Evolutionary conservation across 108 stramenopile genomes (phyloP).

Genomic region (Fragilaria radians): DNA sequence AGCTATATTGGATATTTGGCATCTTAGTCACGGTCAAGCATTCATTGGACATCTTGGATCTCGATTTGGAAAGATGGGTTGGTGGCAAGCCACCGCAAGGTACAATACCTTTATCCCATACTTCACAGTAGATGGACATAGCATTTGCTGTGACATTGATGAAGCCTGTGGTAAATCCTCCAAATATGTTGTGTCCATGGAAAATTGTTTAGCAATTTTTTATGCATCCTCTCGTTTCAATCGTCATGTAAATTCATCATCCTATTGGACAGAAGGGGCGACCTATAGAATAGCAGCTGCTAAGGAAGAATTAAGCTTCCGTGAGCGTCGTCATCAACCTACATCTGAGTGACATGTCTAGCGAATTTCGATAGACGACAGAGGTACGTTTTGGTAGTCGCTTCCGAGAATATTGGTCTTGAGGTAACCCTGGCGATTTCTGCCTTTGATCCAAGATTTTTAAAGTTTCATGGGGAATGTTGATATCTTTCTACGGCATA

Average conservation of each 20-base stretch:
- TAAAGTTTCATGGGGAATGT: too few species aligned
- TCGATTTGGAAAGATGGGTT: constrained; percentile 25
- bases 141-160: constrained; percentile 7
- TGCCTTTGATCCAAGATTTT: too few species aligned
- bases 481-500: too few species aligned
- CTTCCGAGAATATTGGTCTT: too few species aligned
- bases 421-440: too few species aligned
- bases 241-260: not conserved
- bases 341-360: too few species aligned
- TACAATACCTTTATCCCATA: constrained; percentile 10
- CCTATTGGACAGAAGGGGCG: not conserved
- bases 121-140: constrained; percentile 24
- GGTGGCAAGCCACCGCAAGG: constrained; percentile 17
- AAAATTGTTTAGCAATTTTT: constrained; percentile 10
- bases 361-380: too few species aligned
- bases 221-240: not conserved
- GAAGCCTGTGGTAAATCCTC: constrained; percentile 12
- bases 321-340: too few species aligned
- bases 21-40: constrained; percentile 23
- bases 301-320: not conserved
- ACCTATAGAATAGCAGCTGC: not conserved
- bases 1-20: constrained; percentile 23
- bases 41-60: constrained; percentile 29
- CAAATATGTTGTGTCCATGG: constrained; percentile 9
- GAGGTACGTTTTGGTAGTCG: too few species aligned